Percentiles rank a stretch among this genome's conserved stretches.
Conservation (phyloP, 2,329 filamentous ascomycete species). For the Alternaria ventricosa region DNA sequence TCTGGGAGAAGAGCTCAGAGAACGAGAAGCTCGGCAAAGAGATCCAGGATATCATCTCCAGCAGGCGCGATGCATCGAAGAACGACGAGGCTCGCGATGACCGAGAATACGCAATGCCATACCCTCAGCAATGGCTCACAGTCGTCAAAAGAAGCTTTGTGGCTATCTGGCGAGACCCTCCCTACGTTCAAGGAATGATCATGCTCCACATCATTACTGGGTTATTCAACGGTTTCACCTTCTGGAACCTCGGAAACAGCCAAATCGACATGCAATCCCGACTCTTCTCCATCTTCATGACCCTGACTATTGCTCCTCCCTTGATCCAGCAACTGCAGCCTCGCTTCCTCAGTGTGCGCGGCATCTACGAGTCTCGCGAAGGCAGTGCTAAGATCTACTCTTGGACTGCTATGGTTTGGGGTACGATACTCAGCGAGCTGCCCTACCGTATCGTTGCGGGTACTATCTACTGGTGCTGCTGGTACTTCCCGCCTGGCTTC, state of each 20-base stretch:
- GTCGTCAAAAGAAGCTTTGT: constrained; percentile 60
- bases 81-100: constrained; percentile 50
- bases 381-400: constrained; percentile 81
- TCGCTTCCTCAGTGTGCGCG: constrained; percentile 69
- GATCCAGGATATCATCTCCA: constrained; percentile 49
- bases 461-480: constrained; percentile 64
- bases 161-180: constrained; percentile 69
- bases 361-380: constrained; percentile 75
- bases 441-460: constrained; percentile 72
- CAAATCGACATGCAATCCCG: constrained; percentile 60
- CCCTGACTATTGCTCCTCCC: constrained; percentile 74
- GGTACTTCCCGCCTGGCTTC: constrained; percentile 63
- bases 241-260: constrained; percentile 54
- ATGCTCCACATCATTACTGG: constrained; percentile 60
- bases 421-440: constrained; percentile 70
- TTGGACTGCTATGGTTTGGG: constrained; percentile 73
- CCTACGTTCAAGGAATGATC: constrained; percentile 63
- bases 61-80: constrained; percentile 40
- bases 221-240: constrained; percentile 58
- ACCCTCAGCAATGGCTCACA: constrained; percentile 50
- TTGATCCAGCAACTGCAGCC: constrained; percentile 81
- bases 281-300: constrained; percentile 79
- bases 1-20: constrained; percentile 52
- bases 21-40: constrained; percentile 50
- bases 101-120: constrained; percentile 53